These are phyloP conservation scores for Rhexocercosporidium sp. DNA, from an alignment of 2,329 filamentous ascomycete species.

Conservation along the genomic window DNA sequence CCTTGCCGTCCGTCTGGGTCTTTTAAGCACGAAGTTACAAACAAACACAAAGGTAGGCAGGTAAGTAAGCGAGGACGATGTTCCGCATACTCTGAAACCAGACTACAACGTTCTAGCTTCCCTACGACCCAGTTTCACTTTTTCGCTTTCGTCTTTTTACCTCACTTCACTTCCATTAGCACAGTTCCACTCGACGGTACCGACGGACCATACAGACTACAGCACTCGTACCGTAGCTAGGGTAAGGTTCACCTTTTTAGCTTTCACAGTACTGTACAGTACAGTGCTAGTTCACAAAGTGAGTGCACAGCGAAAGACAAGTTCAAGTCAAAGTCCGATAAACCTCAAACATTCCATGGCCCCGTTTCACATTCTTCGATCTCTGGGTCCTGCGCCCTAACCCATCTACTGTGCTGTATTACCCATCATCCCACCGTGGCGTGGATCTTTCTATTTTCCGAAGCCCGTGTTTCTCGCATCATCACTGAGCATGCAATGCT, in stretches of 20 bases:
- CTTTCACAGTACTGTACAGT: no score
- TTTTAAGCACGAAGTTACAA: no score
- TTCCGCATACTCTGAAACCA: slow-evolving; percentile 10
- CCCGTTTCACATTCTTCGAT: slow-evolving; percentile 13
- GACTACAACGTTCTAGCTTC: neutral
- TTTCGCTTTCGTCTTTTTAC: neutral
- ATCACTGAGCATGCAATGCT: neutral
- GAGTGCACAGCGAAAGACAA: neutral
- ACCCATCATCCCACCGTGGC: neutral
- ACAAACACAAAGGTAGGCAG: neutral
- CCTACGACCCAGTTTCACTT: neutral
- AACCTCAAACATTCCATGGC: slow-evolving; percentile 5
- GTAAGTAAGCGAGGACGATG: neutral
- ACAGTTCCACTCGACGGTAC: neutral
- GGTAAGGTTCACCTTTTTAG: neutral
- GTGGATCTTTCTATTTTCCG: neutral
- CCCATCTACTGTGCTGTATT: neutral
- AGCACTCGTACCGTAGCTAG: neutral
- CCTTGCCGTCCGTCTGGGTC: no score
- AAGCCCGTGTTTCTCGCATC: neutral
- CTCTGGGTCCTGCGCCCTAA: neutral
- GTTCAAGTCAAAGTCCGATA: neutral
- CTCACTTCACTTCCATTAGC: neutral
- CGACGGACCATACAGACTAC: neutral
- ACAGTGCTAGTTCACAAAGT: neutral